phyloP scores from a whole-genome alignment of 306 rosid genomes.

The Carpinus viminea region DNA sequence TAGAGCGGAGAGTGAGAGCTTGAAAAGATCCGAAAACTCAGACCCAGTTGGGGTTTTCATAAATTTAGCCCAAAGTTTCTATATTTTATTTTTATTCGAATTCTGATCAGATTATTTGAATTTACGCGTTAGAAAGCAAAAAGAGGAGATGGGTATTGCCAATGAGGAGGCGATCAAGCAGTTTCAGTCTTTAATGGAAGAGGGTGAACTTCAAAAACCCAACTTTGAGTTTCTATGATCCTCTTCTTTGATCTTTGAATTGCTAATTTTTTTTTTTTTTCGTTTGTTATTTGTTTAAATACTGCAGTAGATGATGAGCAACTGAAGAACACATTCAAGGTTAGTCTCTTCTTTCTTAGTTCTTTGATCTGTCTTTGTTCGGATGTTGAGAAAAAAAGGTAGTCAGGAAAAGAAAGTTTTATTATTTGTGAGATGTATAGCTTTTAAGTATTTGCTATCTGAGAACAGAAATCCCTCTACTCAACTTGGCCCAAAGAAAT shows the following conservation, averaged over 20 bases:
- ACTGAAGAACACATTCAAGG: slow-evolving; percentile 73
- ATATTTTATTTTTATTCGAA: slow-evolving; percentile 30
- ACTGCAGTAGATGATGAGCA: slow-evolving; percentile 74
- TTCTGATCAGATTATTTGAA: background rate
- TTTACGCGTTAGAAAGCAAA: slow-evolving; percentile 4
- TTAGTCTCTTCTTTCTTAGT: slow-evolving; percentile 24
- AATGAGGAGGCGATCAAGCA: slow-evolving; percentile 80
- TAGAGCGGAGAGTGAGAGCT: background rate
- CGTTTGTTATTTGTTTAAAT: slow-evolving; percentile 5
- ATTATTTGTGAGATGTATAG: slow-evolving; percentile 7
- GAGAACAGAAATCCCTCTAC: background rate
- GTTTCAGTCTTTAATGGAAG: slow-evolving; percentile 61
- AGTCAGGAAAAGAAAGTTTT: background rate
- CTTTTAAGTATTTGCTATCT: slow-evolving; percentile 2
- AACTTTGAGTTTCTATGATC: slow-evolving; percentile 19
- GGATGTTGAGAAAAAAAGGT: slow-evolving; percentile 10
- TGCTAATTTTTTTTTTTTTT: slow-evolving; percentile 3
- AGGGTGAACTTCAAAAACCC: slow-evolving; percentile 42
- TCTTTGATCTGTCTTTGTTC: slow-evolving; percentile 33
- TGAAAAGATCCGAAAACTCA: slow-evolving; percentile 23
- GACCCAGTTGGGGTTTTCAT: slow-evolving; percentile 22
- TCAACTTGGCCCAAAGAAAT: background rate
- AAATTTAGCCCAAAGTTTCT: background rate
- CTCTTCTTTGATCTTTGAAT: slow-evolving; percentile 35
- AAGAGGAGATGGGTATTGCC: slow-evolving; percentile 55